Evolutionary conservation across 441 rosid genomes (phyloP).

Genomic region (Aleurites moluccanus): DNA sequence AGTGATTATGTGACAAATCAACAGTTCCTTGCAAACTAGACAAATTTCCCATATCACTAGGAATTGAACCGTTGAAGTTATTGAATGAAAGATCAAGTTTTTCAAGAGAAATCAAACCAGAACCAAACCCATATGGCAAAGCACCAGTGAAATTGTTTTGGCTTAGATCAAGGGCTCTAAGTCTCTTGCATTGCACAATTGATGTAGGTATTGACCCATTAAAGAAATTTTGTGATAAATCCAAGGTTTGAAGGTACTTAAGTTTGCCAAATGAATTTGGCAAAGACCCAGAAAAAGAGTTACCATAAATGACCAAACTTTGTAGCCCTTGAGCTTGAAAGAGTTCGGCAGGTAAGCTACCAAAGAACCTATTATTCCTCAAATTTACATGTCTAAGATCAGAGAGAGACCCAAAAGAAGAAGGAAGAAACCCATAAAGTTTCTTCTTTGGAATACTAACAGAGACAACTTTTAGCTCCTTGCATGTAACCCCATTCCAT

Average conservation of each 20-base stretch:
- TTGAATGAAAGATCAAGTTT: constrained; percentile 81
- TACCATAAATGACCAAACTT: constrained; percentile 89
- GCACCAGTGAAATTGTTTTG: constrained; percentile 73
- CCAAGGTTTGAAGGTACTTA: constrained; percentile 70
- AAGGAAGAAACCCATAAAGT: constrained; percentile 70
- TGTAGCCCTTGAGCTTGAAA: constrained; percentile 75
- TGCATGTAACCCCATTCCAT: constrained; percentile 95
- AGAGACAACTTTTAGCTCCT: constrained; percentile 70
- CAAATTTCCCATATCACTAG: constrained; percentile 69
- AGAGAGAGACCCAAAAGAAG: constrained; percentile 74
- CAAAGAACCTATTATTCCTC: constrained; percentile 70
- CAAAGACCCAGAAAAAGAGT: constrained; percentile 73
- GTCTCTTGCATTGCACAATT: constrained; percentile 73
- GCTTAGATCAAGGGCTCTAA: constrained; percentile 70
- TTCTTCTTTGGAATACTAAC: constrained; percentile 83
- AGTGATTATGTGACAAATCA: constrained; percentile 87
- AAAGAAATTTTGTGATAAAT: constrained; percentile 82
- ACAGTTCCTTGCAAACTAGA: constrained; percentile 91
- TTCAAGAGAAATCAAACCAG: constrained; percentile 60
- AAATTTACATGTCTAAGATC: constrained; percentile 86
- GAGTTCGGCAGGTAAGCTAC: constrained; percentile 68
- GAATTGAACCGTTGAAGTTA: constrained; percentile 64
- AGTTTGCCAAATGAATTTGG: constrained; percentile 68
- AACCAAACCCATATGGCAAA: constrained; percentile 71
- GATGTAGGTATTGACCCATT: constrained; percentile 71